Percentiles rank a stretch among this genome's conserved stretches.
phyloP scores from a whole-genome alignment of 2,329 filamentous ascomycete genomes.

The Colletotrichum destructivum region DNA sequence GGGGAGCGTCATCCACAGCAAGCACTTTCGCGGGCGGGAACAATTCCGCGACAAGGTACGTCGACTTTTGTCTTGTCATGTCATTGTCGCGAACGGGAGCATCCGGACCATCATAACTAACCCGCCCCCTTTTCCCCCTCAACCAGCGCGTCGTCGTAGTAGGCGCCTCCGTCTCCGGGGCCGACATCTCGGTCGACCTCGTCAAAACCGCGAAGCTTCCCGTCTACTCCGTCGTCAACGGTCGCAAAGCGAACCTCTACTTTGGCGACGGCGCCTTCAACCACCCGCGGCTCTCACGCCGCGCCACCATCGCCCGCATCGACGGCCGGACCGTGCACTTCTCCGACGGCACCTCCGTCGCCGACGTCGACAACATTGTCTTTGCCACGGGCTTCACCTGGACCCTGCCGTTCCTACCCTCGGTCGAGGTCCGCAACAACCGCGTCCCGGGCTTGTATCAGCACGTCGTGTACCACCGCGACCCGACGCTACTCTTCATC shows the following conservation, averaged over 20 bases:
- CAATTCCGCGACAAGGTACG: slow-evolving; percentile 62
- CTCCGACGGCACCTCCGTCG: slow-evolving; percentile 66
- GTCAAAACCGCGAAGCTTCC: slow-evolving; percentile 61
- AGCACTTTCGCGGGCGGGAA: slow-evolving; percentile 65
- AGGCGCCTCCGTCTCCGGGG: slow-evolving; percentile 75
- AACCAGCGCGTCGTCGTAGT: slow-evolving; percentile 71
- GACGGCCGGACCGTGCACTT: slow-evolving; percentile 66
- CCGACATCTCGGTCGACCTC: slow-evolving; percentile 72
- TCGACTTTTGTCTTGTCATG: background rate
- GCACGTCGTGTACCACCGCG: slow-evolving; percentile 69
- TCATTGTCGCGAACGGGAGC: too few species aligned
- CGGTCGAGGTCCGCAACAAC: slow-evolving; percentile 67
- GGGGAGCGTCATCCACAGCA: slow-evolving; percentile 69
- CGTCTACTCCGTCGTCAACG: slow-evolving; percentile 66
- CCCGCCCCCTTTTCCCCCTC: too few species aligned
- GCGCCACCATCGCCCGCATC: slow-evolving; percentile 65
- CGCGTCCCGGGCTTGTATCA: slow-evolving; percentile 70
- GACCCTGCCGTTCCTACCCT: slow-evolving; percentile 73
- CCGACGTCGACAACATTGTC: slow-evolving; percentile 73
- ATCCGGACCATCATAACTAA: background rate
- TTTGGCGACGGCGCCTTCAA: slow-evolving; percentile 73
- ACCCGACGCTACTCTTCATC: slow-evolving; percentile 70
- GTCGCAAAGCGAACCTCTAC: slow-evolving; percentile 65
- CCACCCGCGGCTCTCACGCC: slow-evolving; percentile 66
- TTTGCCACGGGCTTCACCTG: slow-evolving; percentile 78